Percentiles rank a stretch among this genome's conserved stretches.
These are phyloP conservation scores for Cladosporium velox DNA, from an alignment of 2,329 filamentous ascomycete species.

Conservation along the genomic window DNA sequence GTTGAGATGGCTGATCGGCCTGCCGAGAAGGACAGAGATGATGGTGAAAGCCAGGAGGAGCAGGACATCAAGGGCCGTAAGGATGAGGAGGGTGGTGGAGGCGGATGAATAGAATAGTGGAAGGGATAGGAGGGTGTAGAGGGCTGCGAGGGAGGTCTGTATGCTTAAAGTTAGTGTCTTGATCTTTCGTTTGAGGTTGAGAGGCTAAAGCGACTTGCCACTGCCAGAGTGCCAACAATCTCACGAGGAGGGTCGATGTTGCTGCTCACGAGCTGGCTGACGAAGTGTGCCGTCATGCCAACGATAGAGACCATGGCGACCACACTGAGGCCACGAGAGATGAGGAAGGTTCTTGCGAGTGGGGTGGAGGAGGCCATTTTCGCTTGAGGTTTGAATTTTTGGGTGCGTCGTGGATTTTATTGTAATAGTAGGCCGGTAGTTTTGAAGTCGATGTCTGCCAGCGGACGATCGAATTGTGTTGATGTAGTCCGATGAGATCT, in stretches of 20 bases:
- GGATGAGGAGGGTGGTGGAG: constrained; percentile 71
- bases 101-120: constrained; percentile 81
- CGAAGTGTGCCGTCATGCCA: constrained; percentile 79
- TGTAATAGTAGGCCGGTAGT: background rate
- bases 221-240: constrained; percentile 74
- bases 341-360: constrained; percentile 75
- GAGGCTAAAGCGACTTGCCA: constrained; percentile 60
- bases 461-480: constrained; percentile 26
- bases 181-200: background rate
- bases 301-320: constrained; percentile 74
- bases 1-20: constrained; percentile 75
- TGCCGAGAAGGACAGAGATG: constrained; percentile 74
- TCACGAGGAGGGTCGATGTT: constrained; percentile 68
- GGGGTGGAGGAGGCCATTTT: constrained; percentile 58
- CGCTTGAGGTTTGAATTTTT: background rate
- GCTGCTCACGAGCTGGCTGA: constrained; percentile 69
- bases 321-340: constrained; percentile 70
- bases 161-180: background rate
- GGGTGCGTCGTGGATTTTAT: constrained; percentile 13
- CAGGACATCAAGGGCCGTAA: constrained; percentile 66
- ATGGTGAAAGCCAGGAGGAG: constrained; percentile 78
- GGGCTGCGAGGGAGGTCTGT: constrained; percentile 73
- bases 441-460: constrained; percentile 29
- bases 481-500: constrained; percentile 6
- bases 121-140: constrained; percentile 71